Evolutionary conservation across 2,329 filamentous ascomycete genomes (phyloP), one percentile per base, ranked within the genome.

Genomic region (Rhynchosporium graminicola): DNA sequence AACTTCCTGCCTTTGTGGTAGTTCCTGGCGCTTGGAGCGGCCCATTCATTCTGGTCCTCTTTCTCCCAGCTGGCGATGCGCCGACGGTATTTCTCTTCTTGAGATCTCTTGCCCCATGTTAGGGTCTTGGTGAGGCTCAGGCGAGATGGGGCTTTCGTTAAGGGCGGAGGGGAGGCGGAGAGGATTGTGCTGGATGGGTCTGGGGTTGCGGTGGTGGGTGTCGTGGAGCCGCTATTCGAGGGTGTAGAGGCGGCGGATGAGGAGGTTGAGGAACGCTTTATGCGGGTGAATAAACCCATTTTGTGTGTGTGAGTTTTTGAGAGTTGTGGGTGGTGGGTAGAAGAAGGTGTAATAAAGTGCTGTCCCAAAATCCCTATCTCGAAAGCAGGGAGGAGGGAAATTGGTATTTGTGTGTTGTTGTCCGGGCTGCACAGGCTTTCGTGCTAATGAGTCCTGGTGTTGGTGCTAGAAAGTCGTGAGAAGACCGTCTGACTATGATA

Each of bases 31-130:
- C 31, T 63, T 2, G 66, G 65, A n/a, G 43, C 38, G 28, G 60
- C 61, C 65, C 67, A 67, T 43, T 67, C 68, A 13, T 60, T 51
- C 12, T 61, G 54, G 46, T 70, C 68, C 8, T 59, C 51, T 15
- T 60, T 61, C 57, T 63, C 60, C 68, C 68, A 69, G n/a, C 63
- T 60, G 20, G 65, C 64, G 7, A 68, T 33, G 1, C 54, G 47
- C 20, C 62, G 52, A 9, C 50, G 36, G 13, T 61, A 48, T 20
- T 63, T 67, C 45, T 61, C 59, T 40, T 56, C 54, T 12, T 40
- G 13, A 10, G 45, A 33, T 3, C 4, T 26, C 28, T 9, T 40
- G 7, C 45, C 43, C 56, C 64, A 69, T 6, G 66, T 67, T 2
- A 67, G 55, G 20, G 62, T 60, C 38, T 65, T 66, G 1, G 61